phyloP scores from a whole-genome alignment of 2,329 filamentous ascomycete genomes.

The Fusarium nematophilum region DNA sequence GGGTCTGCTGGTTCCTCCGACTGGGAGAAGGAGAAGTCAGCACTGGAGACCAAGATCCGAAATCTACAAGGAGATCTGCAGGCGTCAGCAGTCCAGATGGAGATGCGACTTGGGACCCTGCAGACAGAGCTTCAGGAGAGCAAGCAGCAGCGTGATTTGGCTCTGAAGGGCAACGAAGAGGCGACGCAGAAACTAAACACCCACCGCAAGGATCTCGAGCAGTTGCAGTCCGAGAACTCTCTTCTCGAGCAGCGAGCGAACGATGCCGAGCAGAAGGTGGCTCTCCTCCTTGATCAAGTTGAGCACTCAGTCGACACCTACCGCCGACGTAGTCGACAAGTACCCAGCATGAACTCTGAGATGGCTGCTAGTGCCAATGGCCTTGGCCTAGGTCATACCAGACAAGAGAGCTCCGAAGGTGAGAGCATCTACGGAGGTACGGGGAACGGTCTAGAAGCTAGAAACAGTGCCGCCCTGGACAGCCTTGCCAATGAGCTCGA shows the following conservation, averaged over 20 bases:
- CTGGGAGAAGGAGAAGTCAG: constrained; percentile 80
- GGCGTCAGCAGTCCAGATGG: constrained; percentile 73
- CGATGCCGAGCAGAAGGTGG: constrained; percentile 94
- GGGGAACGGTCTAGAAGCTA: constrained; percentile 52
- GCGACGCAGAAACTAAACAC: constrained; percentile 67
- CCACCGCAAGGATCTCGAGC: constrained; percentile 77
- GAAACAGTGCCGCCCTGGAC: constrained; percentile 80
- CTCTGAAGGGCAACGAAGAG: constrained; percentile 66
- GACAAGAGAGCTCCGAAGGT: constrained; percentile 68
- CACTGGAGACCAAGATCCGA: constrained; percentile 75
- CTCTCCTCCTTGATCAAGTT: constrained; percentile 92
- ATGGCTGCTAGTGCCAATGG: constrained; percentile 50
- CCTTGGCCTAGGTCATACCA: constrained; percentile 54
- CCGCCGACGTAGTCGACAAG: constrained; percentile 77
- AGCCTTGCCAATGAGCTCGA: constrained; percentile 93
- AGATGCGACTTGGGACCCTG: constrained; percentile 76
- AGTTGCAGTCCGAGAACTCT: constrained; percentile 84
- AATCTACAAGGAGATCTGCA: constrained; percentile 76
- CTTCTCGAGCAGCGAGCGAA: constrained; percentile 84
- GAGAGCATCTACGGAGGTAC: constrained; percentile 72
- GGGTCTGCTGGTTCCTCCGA: constrained; percentile 61
- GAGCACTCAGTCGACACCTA: constrained; percentile 95
- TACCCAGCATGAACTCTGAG: constrained; percentile 64
- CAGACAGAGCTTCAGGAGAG: constrained; percentile 75
- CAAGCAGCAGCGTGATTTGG: constrained; percentile 75